Evolutionary conservation across 1,139 yeast genomes (phyloP).

Genomic region (Debaryomycetaceae sp.): DNA sequence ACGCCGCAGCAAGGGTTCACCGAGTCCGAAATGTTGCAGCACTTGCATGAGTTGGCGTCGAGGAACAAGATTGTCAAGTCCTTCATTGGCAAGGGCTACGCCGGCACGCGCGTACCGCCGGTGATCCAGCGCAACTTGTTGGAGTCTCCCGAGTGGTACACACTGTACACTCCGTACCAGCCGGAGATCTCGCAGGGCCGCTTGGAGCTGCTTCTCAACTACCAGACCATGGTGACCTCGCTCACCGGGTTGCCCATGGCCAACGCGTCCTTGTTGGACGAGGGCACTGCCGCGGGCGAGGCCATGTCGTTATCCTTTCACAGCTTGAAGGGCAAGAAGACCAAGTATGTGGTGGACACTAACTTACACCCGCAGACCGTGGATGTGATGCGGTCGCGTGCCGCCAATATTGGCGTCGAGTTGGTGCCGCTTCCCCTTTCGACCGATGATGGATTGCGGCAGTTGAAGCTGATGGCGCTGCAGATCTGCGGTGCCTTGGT

Average conservation of each 20-base stretch:
- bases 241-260: constrained; percentile 91
- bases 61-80: constrained; percentile 70
- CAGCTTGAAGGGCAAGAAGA: constrained; percentile 61
- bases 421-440: constrained; percentile 57
- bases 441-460: constrained; percentile 39
- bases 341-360: constrained; percentile 66
- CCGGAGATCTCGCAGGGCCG: constrained; percentile 98
- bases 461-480: constrained; percentile 29
- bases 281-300: constrained; percentile 98
- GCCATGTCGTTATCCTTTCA: constrained; percentile 87
- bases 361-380: constrained; percentile 84
- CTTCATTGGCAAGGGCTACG: constrained; percentile 91
- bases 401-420: constrained; percentile 67
- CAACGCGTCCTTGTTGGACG: constrained; percentile 90
- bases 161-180: constrained; percentile 96
- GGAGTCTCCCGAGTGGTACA: constrained; percentile 97
- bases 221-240: constrained; percentile 84
- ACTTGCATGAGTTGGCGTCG: constrained; percentile 63
- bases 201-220: constrained; percentile 81
- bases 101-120: constrained; percentile 85
- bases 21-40: constrained; percentile 74
- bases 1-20: constrained; percentile 68
- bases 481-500: constrained; percentile 77
- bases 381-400: constrained; percentile 74
- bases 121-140: constrained; percentile 88